phyloP scores from a whole-genome alignment of 441 rosid species.

The Jatropha podagrica region DNA sequence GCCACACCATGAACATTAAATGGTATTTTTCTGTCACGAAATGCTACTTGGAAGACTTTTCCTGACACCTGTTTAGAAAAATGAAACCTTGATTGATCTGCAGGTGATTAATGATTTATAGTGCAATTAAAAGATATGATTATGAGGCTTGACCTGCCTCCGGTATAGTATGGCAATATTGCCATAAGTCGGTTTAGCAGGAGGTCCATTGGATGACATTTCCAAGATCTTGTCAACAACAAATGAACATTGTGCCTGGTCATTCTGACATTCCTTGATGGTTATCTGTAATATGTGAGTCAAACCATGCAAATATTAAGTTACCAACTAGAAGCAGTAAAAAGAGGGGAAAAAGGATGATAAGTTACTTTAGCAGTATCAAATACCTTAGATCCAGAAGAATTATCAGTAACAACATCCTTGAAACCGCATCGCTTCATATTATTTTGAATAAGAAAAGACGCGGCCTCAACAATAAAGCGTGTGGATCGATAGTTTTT shows the following conservation, averaged over 20 bases:
- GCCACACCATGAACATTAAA: constrained; percentile 94
- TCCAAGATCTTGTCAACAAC: constrained; percentile 88
- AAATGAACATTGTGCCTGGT: constrained; percentile 83
- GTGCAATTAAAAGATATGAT: constrained; percentile 22
- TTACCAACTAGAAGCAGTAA: constrained; percentile 5
- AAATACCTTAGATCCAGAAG: constrained; percentile 84
- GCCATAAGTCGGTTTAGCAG: constrained; percentile 59
- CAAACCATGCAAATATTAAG: constrained; percentile 28
- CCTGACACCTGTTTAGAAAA: constrained; percentile 68
- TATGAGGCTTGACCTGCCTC: constrained; percentile 75
- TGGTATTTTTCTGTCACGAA: constrained; percentile 91
- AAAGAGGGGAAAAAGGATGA: neutral
- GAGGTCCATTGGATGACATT: constrained; percentile 43
- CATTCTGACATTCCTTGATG: constrained; percentile 86
- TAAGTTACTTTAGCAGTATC: constrained; percentile 1
- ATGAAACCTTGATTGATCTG: constrained; percentile 26
- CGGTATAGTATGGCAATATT: constrained; percentile 83
- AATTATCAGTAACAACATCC: constrained; percentile 75
- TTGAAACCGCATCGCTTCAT: constrained; percentile 61
- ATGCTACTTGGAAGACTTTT: constrained; percentile 72
- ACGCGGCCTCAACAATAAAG: constrained; percentile 91
- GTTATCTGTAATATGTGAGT: constrained; percentile 47
- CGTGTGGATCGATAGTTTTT: constrained; percentile 89
- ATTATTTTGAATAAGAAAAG: constrained; percentile 78
- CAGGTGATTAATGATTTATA: constrained; percentile 9